Conservation (phyloP, 208 protist species). For the Phytomonas serpens region DNA sequence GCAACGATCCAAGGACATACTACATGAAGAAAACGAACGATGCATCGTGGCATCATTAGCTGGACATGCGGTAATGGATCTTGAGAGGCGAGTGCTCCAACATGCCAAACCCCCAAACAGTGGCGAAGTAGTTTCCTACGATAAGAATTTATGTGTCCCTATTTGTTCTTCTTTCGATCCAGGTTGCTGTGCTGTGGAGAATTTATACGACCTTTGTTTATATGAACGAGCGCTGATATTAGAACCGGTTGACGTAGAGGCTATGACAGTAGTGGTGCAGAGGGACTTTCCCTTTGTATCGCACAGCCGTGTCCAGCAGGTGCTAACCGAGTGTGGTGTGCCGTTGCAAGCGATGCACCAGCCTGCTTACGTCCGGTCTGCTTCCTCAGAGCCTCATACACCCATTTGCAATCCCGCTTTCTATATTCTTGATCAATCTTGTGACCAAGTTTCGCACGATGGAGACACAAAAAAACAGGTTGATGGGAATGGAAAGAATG, state of each 20-base stretch:
- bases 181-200: background rate
- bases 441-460: background rate
- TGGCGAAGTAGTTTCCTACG: background rate
- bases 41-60: slow-evolving; percentile 55
- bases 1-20: slow-evolving; percentile 31
- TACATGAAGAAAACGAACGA: slow-evolving; percentile 37
- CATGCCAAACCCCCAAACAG: background rate
- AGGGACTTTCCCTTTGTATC: slow-evolving; percentile 50
- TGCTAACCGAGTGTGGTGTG: slow-evolving; percentile 50
- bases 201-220: slow-evolving; percentile 2
- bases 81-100: slow-evolving; percentile 23
- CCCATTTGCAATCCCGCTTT: background rate
- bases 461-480: background rate
- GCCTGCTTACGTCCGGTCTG: background rate
- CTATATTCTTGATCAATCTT: background rate
- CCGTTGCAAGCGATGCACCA: slow-evolving; percentile 20
- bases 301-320: slow-evolving; percentile 31
- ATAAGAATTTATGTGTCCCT: background rate
- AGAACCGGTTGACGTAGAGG: slow-evolving; percentile 45
- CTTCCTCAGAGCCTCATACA: background rate
- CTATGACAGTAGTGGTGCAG: slow-evolving; percentile 26
- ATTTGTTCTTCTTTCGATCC: background rate
- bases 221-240: slow-evolving; percentile 59
- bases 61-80: slow-evolving; percentile 30
- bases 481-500: background rate